Evolutionary conservation across 2,329 filamentous ascomycete species (phyloP).

Genomic region (Teratosphaeria gauchensis): DNA sequence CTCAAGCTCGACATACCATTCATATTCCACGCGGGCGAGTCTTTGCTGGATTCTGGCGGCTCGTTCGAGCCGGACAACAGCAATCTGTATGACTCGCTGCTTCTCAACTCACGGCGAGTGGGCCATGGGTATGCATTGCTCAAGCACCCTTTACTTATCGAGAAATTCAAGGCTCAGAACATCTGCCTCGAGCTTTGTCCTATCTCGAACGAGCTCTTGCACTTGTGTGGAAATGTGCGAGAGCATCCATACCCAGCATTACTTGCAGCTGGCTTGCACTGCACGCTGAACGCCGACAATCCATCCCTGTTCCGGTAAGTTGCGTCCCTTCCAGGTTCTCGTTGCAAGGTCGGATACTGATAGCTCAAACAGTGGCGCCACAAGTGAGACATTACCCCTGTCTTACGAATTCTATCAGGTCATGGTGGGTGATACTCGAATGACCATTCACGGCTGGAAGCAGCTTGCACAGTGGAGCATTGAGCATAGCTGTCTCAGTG

Average conservation of each 20-base stretch:
- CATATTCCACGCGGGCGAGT: slow-evolving; percentile 69
- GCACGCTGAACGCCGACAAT: slow-evolving; percentile 66
- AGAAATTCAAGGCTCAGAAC: slow-evolving; percentile 51
- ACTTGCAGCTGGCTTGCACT: slow-evolving; percentile 62
- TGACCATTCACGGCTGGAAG: slow-evolving; percentile 62
- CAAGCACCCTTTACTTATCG: slow-evolving; percentile 56
- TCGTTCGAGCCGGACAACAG: slow-evolving; percentile 47
- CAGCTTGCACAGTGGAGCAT: slow-evolving; percentile 45
- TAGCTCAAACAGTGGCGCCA: slow-evolving; percentile 6
- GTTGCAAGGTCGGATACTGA: neutral
- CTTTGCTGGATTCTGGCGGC: slow-evolving; percentile 52
- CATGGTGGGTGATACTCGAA: slow-evolving; percentile 57
- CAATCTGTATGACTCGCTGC: slow-evolving; percentile 59
- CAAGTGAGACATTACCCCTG: slow-evolving; percentile 49
- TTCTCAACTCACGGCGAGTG: slow-evolving; percentile 58
- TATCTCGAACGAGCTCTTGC: slow-evolving; percentile 67
- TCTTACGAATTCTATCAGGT: slow-evolving; percentile 71
- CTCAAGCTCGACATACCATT: slow-evolving; percentile 54
- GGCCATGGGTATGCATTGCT: slow-evolving; percentile 64
- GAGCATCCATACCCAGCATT: slow-evolving; percentile 60
- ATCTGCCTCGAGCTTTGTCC: slow-evolving; percentile 69
- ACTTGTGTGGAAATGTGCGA: slow-evolving; percentile 54
- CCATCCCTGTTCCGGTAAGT: slow-evolving; percentile 59
- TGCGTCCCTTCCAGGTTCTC: neutral
- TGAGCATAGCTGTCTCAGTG: slow-evolving; percentile 33